Base-by-base conservation (phyloP, 768 basidiomycete species). In the Melanogaster broomeanus region DNA sequence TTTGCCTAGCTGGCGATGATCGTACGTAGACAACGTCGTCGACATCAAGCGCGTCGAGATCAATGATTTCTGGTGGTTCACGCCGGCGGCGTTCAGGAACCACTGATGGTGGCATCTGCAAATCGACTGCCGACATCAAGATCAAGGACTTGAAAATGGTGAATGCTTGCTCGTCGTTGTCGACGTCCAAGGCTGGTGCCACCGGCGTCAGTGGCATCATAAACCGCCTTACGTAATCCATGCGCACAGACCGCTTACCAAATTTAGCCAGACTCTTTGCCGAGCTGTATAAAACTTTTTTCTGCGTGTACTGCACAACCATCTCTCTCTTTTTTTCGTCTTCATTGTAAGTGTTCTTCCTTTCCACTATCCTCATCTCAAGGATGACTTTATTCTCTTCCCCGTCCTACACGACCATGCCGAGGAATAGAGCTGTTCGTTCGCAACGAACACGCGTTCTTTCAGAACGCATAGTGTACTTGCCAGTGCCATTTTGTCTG, bases 401-500 rank as follows among this genome's bases (percentile, higher is more conserved):
- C 87, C 87, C 87, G 87, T 85, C 87, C 72, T 89, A 89, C 65
- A 85, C 87, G 88, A 89, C 88, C 81, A 84, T 90, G 88, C 76
- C 83, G 87, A 88, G 87, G 68, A 76, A 81, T 69, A 88, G 86
- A 87, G 85, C 61, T 65, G 83, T 85, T 77, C 79, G 83, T 87
- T 86, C 83, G 83, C 84, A 84, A 84, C 84, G 76, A 75, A 84
- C 80, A 73, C 69, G 82, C 78, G 77, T 72, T 75, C 72, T 80
- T n/a, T 52, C 71, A 73, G 77, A 73, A 71, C 72, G 79, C 79
- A 76, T 65, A 86, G 84, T 80, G 85, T 80, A 86, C 87, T 88
- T 88, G 87, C 88, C 87, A 89, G 87, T 86, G 85, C 85, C 86
- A 78, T 84, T 88, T 85, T 66, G 81, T 85, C 88, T 89, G 87